Evolutionary conservation across 2,329 filamentous ascomycete genomes (phyloP), one percentile per base, ranked within the genome.

Genomic region (Raffaelea deltoideospora): DNA sequence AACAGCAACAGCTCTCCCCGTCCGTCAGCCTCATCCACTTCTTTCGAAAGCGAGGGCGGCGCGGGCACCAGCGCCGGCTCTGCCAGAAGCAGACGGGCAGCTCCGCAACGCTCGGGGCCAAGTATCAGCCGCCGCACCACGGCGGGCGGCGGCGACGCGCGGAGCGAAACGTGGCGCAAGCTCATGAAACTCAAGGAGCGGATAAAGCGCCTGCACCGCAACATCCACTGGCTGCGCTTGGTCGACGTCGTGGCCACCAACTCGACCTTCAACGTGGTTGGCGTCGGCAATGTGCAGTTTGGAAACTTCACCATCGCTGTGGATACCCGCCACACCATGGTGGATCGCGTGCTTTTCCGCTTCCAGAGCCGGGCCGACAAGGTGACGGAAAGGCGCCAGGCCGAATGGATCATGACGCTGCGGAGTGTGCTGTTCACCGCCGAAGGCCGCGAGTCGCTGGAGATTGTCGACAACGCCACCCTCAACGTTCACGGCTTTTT

Each of bases 401-500:
- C 87, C 2, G 92, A 98, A 62, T 98, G 92, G 88, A 88, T 92
- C 44, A 69, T 93, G 48, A 80, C 80, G 8, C 58, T 88, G 35
- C 76, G 84, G 41, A 95, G 87, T 55, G 71, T 96, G 33, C 65
- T 96, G 7, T 92, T 98, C 49, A 92, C 84, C 0, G 76, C 85
- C 2, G 78, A 92, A 39, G 86, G 85, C 24, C 70, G 71, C 37
- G 86, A 96, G 40, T 79, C 86, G 1, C 76, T 84, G 39, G 88
- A 98, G 55, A 62, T 98, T 3, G 61, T 98, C 45, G 92, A 98
- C 54, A 81, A 86, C 50, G 76, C 83, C 41, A 80, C 82, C 4
- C 62, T 96, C 41, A 96, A 94, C 48, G 72, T 98, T 33, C 87
- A 98, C 55, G 90, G 92, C 6, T 77, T 92, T 42, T 63, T 98